These are phyloP conservation scores for Dillenia suffruticosa DNA, from an alignment of 164 flowering plant genomes.

Conservation along the genomic window DNA sequence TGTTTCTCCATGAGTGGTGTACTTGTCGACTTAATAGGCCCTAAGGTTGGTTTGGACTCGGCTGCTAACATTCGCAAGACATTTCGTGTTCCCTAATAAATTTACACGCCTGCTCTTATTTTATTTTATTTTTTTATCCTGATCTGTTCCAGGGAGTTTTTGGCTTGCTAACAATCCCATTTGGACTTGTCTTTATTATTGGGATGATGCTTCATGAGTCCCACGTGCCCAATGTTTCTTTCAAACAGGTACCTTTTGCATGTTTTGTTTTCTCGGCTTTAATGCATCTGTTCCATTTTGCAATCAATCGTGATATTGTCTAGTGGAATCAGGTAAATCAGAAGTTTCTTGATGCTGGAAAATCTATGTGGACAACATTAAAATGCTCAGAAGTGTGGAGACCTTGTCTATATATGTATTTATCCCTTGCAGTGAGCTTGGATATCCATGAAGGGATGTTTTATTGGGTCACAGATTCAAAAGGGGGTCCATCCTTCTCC, in stretches of 20 bases:
- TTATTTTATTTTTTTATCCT: slow-evolving; percentile 8
- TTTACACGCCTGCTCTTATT: slow-evolving; percentile 1
- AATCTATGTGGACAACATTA: slow-evolving; percentile 77
- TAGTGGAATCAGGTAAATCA: slow-evolving; percentile 44
- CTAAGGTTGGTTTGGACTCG: slow-evolving; percentile 48
- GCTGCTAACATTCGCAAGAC: not conserved
- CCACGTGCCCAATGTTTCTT: slow-evolving; percentile 43
- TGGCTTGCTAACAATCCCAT: slow-evolving; percentile 73
- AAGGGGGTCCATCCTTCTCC: slow-evolving; percentile 81
- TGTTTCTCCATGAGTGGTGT: slow-evolving; percentile 78
- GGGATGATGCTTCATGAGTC: slow-evolving; percentile 68
- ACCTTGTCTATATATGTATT: slow-evolving; percentile 90
- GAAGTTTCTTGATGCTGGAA: slow-evolving; percentile 63
- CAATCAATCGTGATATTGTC: not conserved
- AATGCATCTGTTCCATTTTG: slow-evolving; percentile 1
- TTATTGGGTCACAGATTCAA: slow-evolving; percentile 86
- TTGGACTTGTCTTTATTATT: slow-evolving; percentile 52
- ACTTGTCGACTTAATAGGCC: slow-evolving; percentile 79
- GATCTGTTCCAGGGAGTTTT: slow-evolving; percentile 58
- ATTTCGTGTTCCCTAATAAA: not conserved
- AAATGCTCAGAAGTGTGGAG: slow-evolving; percentile 82
- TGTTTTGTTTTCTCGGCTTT: not conserved
- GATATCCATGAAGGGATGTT: slow-evolving; percentile 84
- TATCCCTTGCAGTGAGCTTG: slow-evolving; percentile 67
- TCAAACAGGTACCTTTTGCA: slow-evolving; percentile 47